Conservation (phyloP, 352 stramenopile species). For the Chrysophaeum taylorii region DNA sequence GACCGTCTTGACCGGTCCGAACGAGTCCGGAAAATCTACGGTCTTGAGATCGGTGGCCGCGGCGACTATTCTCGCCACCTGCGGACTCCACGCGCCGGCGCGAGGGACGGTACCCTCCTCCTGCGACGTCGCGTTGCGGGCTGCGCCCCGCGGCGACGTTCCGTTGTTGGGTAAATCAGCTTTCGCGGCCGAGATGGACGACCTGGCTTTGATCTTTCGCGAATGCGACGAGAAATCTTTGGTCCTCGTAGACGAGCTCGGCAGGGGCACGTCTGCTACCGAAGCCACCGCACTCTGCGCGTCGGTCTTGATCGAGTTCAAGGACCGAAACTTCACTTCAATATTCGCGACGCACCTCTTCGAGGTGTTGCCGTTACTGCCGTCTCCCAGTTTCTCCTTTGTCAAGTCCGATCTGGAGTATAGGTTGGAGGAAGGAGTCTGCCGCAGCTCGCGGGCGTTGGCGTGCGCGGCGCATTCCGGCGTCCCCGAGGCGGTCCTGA, state of each 20-base stretch:
- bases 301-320: slow-evolving; percentile 48
- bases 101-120: slow-evolving; percentile 40
- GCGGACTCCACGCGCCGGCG: slow-evolving; percentile 45
- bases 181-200: slow-evolving; percentile 63
- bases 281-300: slow-evolving; percentile 57
- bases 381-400: slow-evolving; percentile 21
- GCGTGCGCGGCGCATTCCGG: slow-evolving; percentile 54
- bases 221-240: slow-evolving; percentile 45
- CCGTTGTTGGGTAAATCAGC: slow-evolving; percentile 53
- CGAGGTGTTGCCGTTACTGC: slow-evolving; percentile 56
- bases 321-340: slow-evolving; percentile 27
- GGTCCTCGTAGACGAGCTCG: slow-evolving; percentile 65
- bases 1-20: slow-evolving; percentile 55
- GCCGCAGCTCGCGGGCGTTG: slow-evolving; percentile 55
- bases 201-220: slow-evolving; percentile 51
- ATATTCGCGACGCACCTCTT: slow-evolving; percentile 71
- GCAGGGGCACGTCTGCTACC: slow-evolving; percentile 49
- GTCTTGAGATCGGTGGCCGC: slow-evolving; percentile 56
- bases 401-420: slow-evolving; percentile 27
- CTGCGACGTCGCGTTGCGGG: slow-evolving; percentile 57
- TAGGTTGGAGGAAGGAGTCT: slow-evolving; percentile 56
- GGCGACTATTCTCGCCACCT: slow-evolving; percentile 48
- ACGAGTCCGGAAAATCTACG: slow-evolving; percentile 65
- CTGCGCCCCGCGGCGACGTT: slow-evolving; percentile 52
- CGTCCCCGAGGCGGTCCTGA: slow-evolving; percentile 46